Base-by-base conservation (phyloP, 306 rosid genomes). In the Abrus pulchellus region DNA sequence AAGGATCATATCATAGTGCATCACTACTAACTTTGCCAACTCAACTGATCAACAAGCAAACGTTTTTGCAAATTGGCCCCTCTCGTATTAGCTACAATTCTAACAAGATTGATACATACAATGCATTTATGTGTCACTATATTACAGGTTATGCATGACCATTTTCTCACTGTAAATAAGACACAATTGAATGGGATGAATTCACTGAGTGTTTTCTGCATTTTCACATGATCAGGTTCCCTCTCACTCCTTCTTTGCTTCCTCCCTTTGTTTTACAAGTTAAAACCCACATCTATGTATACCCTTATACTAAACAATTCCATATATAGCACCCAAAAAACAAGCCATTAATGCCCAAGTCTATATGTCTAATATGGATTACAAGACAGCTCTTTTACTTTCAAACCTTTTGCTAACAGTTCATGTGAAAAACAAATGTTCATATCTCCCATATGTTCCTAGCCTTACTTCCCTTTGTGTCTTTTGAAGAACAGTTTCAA, bases 401-500 rank as follows among this genome's bases (percentile, higher is more conserved):
- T 5, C 13, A 53, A 27, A 57, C 40, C 78, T 50, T 47, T 54
- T 40, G 75, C 60, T 34, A 76, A 41, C 47, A 59, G 49, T 59
- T 59, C 45, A 20, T 3, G 20, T 12, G 60, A 76, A 74, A 43
- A 70, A 48, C 32, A 60, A 69, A 77, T 36, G n/a, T 61, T 65
- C 44, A 49, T 4, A 60, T 79, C 30, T 74, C 34, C 63, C 55
- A 36, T 57, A 8, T 60, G 57, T 10, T 59, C 28, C 13, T 66
- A 9, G 47, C 28, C 50, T 48, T 12, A 57, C 5, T 33, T 78
- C 9, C 62, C 14, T 52, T 41, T 64, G 27, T 43, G 60, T 65
- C 59, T 60, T 67, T 47, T 55, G 75, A 32, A 43, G 43, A 29
- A 53, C n/a, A 62, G 55, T 72, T 74, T 84, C 34, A 27, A 74